Conservation (phyloP, 768 basidiomycete genomes). For the Asterophora parasitica region DNA sequence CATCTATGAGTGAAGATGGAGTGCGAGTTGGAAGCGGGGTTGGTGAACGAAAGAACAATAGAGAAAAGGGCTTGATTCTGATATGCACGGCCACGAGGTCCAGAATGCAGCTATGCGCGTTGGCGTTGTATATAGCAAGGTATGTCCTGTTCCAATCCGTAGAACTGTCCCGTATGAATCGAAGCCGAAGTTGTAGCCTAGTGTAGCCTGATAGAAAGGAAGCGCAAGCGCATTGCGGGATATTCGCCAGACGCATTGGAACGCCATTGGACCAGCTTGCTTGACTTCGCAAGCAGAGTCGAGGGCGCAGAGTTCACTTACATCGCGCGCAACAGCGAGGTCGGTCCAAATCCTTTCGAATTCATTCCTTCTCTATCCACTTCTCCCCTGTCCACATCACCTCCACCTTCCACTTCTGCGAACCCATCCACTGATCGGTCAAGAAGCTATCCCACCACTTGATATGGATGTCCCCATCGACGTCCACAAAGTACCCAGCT, state of each 20-base stretch:
- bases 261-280: neutral
- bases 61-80: too few species aligned
- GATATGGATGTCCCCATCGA: slow-evolving; percentile 34
- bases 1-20: too few species aligned
- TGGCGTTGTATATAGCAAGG: neutral
- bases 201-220: neutral
- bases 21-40: neutral
- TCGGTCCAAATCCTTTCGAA: neutral
- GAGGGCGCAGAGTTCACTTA: neutral
- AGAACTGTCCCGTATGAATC: neutral
- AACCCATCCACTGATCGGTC: slow-evolving; percentile 38
- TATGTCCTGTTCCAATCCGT: neutral
- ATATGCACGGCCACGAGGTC: too few species aligned
- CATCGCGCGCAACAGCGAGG: neutral
- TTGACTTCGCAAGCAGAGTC: neutral
- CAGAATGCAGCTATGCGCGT: too few species aligned
- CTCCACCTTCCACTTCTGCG: slow-evolving; percentile 35
- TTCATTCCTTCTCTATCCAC: slow-evolving; percentile 34
- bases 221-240: neutral
- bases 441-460: slow-evolving; percentile 42
- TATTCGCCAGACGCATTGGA: neutral
- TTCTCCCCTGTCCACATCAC: slow-evolving; percentile 29
- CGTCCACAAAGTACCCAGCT: slow-evolving; percentile 35
- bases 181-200: neutral
- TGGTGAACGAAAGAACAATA: neutral